A percentile compares a stretch with the other conserved stretches of the same genome.
These are phyloP conservation scores for Elymus sibiricus DNA, from an alignment of 176 grass and related monocot species.

Conservation along the genomic window DNA sequence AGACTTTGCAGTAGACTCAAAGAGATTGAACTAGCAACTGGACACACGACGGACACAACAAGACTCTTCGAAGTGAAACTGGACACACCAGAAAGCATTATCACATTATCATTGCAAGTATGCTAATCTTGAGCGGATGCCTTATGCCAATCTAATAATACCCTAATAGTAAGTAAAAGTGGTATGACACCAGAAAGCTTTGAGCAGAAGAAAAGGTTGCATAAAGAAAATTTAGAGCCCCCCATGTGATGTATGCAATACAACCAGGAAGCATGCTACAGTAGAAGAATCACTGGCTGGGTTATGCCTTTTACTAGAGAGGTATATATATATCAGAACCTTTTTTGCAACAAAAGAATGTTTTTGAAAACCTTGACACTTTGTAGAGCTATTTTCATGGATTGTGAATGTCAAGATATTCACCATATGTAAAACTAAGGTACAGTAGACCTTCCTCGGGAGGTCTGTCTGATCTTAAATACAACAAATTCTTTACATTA, in stretches of 20 bases:
- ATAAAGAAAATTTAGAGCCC: neutral
- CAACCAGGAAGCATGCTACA: neutral
- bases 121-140: too few species aligned
- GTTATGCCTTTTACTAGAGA: neutral
- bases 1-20: too few species aligned
- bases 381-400: conserved; percentile 25
- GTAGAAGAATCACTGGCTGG: neutral
- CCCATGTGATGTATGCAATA: neutral
- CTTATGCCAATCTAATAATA: neutral
- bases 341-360: conserved; percentile 13
- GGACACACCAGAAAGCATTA: too few species aligned
- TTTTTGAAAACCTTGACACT: conserved; percentile 19
- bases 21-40: too few species aligned
- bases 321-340: conserved; percentile 16
- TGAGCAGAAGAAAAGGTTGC: neutral
- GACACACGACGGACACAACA: too few species aligned
- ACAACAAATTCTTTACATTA: conserved; percentile 59
- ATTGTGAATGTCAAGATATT: conserved; percentile 3
- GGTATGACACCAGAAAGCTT: neutral
- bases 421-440: conserved; percentile 29
- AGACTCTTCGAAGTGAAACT: too few species aligned
- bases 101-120: too few species aligned
- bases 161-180: neutral
- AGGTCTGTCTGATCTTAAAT: conserved; percentile 29
- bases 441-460: conserved; percentile 26